These are phyloP conservation scores for Basipetospora chlamydospora DNA, from an alignment of 2,329 filamentous ascomycete genomes.

Conservation along the genomic window DNA sequence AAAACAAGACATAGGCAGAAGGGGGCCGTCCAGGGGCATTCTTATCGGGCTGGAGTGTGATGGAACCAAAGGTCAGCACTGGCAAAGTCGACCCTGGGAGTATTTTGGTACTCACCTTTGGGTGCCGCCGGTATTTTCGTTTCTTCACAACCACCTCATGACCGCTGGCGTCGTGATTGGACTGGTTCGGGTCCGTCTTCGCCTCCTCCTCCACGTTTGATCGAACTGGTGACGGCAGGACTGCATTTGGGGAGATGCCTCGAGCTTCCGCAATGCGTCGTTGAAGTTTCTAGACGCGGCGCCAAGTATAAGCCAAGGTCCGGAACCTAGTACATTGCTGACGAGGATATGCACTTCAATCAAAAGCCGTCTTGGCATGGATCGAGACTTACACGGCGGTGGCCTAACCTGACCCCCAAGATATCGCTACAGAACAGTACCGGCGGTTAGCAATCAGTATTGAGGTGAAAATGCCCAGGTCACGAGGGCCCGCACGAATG, in stretches of 20 bases:
- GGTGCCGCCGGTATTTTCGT: conserved; percentile 64
- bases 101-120: conserved; percentile 53
- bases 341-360: too few relatives aligned
- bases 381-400: conserved; percentile 50
- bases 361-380: too few relatives aligned
- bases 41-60: conserved; percentile 46
- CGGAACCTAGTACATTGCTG: neutral
- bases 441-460: neutral
- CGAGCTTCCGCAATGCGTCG: conserved; percentile 63
- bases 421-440: conserved; percentile 39
- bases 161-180: too few relatives aligned
- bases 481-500: too few relatives aligned
- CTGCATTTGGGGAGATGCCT: conserved; percentile 41
- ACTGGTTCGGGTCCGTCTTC: conserved; percentile 31
- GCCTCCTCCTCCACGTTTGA: too few relatives aligned
- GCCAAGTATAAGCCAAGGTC: too few relatives aligned
- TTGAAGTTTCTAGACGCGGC: conserved; percentile 69
- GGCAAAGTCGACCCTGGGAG: neutral
- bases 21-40: conserved; percentile 68
- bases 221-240: conserved; percentile 32
- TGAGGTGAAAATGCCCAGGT: conserved; percentile 10
- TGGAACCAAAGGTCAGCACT: neutral
- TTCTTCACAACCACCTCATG: conserved; percentile 31
- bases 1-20: conserved; percentile 75
- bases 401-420: conserved; percentile 65